Evolutionary conservation across 768 basidiomycete species (phyloP).

Genomic region (Russula lepida): DNA sequence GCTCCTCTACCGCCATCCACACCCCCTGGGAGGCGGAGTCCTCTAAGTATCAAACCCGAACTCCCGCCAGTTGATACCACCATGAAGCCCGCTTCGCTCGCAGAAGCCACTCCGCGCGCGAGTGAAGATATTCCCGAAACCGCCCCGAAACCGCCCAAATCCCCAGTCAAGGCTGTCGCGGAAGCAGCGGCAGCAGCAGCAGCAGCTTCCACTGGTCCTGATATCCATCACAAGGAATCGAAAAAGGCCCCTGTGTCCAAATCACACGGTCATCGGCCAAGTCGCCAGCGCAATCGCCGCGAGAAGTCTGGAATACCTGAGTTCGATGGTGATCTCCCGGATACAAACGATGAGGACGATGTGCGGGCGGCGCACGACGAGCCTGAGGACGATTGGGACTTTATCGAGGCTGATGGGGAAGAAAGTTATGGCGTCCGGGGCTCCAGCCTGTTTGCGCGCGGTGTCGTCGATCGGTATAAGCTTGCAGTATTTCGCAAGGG

Average conservation of each 20-base stretch:
- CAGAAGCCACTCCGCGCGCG: conserved; percentile 17
- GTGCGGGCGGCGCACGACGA: conserved; percentile 42
- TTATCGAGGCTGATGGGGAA: conserved; percentile 73
- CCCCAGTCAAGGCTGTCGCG: conserved; percentile 11
- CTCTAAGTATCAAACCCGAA: neutral
- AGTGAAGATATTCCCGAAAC: conserved; percentile 6
- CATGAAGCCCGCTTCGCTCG: conserved; percentile 6
- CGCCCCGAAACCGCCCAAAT: neutral
- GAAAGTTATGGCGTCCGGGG: conserved; percentile 76
- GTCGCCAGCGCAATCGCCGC: conserved; percentile 39
- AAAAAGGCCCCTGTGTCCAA: conserved; percentile 13
- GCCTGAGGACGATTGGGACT: conserved; percentile 88
- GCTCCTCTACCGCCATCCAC: conserved; percentile 27
- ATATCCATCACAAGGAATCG: conserved; percentile 15
- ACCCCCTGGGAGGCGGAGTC: conserved; percentile 14
- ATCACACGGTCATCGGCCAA: conserved; percentile 20
- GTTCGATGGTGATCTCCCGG: conserved; percentile 62
- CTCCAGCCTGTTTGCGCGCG: conserved; percentile 80
- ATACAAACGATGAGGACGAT: conserved; percentile 39
- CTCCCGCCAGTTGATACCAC: conserved; percentile 5
- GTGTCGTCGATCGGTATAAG: conserved; percentile 81
- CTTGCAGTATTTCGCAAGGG: conserved; percentile 80
- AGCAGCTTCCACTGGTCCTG: conserved; percentile 11
- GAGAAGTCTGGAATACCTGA: conserved; percentile 82
- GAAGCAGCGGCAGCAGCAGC: conserved; percentile 13